A percentile compares a stretch with the other conserved stretches of the same genome.
Conservation (phyloP, 2,329 filamentous ascomycete genomes). For the Didymosphaeria variabile region DNA sequence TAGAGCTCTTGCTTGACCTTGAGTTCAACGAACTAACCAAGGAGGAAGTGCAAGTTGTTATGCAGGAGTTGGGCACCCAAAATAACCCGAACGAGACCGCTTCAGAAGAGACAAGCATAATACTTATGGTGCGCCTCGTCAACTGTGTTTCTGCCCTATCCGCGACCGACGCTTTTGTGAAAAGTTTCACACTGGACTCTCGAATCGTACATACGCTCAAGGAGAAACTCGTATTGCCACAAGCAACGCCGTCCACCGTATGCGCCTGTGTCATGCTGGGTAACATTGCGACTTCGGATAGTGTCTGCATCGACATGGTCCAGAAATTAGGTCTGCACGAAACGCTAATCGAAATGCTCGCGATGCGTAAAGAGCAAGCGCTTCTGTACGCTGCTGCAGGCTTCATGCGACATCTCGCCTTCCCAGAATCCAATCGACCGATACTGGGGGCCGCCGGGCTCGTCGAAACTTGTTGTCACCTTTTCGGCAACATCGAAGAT, state of each 20-base stretch:
- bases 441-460: slow-evolving; percentile 43
- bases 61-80: slow-evolving; percentile 38
- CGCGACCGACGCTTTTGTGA: slow-evolving; percentile 44
- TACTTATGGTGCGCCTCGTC: slow-evolving; percentile 44
- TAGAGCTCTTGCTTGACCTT: slow-evolving; percentile 43
- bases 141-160: slow-evolving; percentile 45
- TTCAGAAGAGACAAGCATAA: slow-evolving; percentile 36
- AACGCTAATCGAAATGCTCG: slow-evolving; percentile 40
- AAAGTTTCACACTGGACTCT: slow-evolving; percentile 35
- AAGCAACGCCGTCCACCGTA: slow-evolving; percentile 38
- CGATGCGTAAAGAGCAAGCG: slow-evolving; percentile 35
- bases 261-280: slow-evolving; percentile 51
- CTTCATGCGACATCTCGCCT: slow-evolving; percentile 48
- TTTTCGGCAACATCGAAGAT: slow-evolving; percentile 37
- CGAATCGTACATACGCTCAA: slow-evolving; percentile 39
- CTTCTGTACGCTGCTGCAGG: slow-evolving; percentile 49
- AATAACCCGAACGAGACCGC: slow-evolving; percentile 32
- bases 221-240: slow-evolving; percentile 32
- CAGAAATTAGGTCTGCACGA: slow-evolving; percentile 42
- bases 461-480: slow-evolving; percentile 38
- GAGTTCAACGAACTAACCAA: slow-evolving; percentile 37
- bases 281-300: slow-evolving; percentile 49
- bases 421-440: slow-evolving; percentile 43
- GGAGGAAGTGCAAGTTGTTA: slow-evolving; percentile 38
- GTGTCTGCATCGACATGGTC: slow-evolving; percentile 46